These are phyloP conservation scores for Maudiozyma barnettii DNA, from an alignment of 805 yeast genomes.

Conservation along the genomic window DNA sequence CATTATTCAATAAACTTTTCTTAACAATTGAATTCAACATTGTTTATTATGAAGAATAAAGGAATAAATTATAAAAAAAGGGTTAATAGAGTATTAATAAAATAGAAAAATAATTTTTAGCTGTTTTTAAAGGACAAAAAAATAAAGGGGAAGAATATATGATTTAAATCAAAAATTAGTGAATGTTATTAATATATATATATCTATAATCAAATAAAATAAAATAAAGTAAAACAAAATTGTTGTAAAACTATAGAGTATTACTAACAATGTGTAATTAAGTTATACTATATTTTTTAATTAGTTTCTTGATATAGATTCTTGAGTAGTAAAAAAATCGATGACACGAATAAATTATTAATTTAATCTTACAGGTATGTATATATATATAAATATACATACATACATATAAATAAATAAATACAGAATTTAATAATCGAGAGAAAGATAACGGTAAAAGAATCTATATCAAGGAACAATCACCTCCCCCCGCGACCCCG, in stretches of 20 bases:
- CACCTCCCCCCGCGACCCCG: not conserved
- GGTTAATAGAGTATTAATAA: no score
- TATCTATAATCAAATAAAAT: no score
- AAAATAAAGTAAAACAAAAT: not conserved
- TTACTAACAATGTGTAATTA: not conserved
- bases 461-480: not conserved
- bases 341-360: no score
- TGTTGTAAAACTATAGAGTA: not conserved
- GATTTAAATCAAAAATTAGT: not conserved
- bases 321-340: no score
- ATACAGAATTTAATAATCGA: not conserved
- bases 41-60: not conserved
- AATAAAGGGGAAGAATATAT: not conserved
- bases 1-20: not conserved
- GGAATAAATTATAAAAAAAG: not conserved
- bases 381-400: no score
- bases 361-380: no score
- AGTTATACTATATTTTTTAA: no score
- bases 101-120: no score
- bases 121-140: no score
- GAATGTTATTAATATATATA: not conserved
- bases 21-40: slow-evolving; percentile 1
- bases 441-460: not conserved
- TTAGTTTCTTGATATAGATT: no score
- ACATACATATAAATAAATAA: not conserved